These are phyloP conservation scores for Fusarium napiforme DNA, from an alignment of 2,329 filamentous ascomycete genomes.

Conservation along the genomic window DNA sequence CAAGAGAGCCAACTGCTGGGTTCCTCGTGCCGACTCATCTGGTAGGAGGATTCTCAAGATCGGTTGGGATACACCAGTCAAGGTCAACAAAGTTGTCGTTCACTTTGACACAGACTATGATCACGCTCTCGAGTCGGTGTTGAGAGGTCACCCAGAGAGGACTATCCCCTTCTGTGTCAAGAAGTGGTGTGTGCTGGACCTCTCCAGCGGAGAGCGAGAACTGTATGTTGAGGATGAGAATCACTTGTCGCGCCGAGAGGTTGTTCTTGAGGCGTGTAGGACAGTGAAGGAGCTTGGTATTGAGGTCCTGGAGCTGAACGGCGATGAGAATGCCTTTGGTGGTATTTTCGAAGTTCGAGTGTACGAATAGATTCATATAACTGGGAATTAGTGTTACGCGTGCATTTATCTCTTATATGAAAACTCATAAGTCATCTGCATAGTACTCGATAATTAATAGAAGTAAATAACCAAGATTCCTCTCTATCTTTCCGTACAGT, in stretches of 20 bases:
- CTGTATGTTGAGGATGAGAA: constrained; percentile 3
- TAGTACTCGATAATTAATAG: neutral
- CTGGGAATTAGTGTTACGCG: rapidly evolving
- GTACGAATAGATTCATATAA: neutral
- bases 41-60: neutral
- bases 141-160: constrained; percentile 14
- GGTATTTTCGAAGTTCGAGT: constrained; percentile 3
- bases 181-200: constrained; percentile 3
- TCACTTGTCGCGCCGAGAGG: neutral
- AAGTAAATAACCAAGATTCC: no score
- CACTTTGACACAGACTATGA: constrained; percentile 20
- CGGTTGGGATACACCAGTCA: neutral
- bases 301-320: constrained; percentile 2
- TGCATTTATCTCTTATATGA: neutral
- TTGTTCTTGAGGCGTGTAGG: neutral
- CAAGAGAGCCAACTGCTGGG: constrained; percentile 19
- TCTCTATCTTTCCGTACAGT: constrained; percentile 5
- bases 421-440: neutral
- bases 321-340: neutral
- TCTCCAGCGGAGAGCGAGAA: neutral
- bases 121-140: constrained; percentile 8
- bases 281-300: neutral
- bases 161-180: constrained; percentile 12
- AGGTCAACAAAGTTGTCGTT: neutral
- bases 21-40: neutral